Conservation (phyloP, 805 yeast species). For the Ogataea trehaloabstinens region DNA sequence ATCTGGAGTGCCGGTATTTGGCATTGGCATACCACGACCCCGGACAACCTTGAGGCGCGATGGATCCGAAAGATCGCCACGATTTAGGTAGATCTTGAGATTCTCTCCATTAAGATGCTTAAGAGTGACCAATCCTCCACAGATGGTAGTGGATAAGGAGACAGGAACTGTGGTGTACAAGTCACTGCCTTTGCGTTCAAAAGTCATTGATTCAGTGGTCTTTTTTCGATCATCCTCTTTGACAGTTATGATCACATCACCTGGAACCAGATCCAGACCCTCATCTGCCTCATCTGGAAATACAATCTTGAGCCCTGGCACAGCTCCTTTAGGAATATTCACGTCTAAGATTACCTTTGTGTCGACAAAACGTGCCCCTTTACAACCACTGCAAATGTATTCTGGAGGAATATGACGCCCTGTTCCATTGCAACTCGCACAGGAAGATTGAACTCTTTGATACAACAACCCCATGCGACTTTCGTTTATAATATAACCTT, state of each 20-base stretch:
- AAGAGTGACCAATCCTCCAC: conserved; percentile 30
- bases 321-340: conserved; percentile 55
- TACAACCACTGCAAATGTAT: conserved; percentile 41
- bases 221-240: conserved; percentile 32
- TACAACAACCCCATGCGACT: conserved; percentile 44
- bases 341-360: conserved; percentile 52
- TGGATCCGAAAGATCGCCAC: conserved; percentile 54
- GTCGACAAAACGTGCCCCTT: conserved; percentile 44
- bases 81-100: conserved; percentile 38
- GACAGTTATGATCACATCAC: conserved; percentile 62
- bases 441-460: conserved; percentile 42
- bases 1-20: conserved; percentile 1
- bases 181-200: conserved; percentile 35
- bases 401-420: conserved; percentile 34
- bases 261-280: conserved; percentile 56
- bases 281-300: conserved; percentile 66
- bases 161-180: conserved; percentile 19
- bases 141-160: conserved; percentile 22
- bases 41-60: conserved; percentile 38
- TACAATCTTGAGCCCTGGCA: conserved; percentile 49
- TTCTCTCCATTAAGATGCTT: conserved; percentile 36
- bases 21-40: conserved; percentile 63
- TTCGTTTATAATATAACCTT: conserved; percentile 40
- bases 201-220: conserved; percentile 21
- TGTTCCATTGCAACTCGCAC: conserved; percentile 43